A percentile compares a stretch with the other conserved stretches of the same genome.
phyloP scores from a whole-genome alignment of 306 rosid species.

The Aeschynomene evenia region DNA sequence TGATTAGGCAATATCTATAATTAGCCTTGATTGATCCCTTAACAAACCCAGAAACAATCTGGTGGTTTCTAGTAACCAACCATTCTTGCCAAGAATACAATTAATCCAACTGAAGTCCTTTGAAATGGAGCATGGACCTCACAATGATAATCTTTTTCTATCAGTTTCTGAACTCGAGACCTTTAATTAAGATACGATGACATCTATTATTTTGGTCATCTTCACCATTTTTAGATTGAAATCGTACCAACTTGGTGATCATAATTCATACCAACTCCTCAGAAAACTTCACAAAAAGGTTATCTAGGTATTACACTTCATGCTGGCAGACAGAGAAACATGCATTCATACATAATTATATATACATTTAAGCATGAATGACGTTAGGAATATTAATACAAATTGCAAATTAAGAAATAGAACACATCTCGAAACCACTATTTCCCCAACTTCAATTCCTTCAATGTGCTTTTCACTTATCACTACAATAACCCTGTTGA shows the following conservation, averaged over 20 bases:
- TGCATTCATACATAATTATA: neutral
- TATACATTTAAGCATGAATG: constrained; percentile 3
- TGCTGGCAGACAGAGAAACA: neutral
- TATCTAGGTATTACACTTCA: neutral
- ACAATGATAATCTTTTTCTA: too few species aligned
- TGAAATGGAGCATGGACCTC: too few species aligned
- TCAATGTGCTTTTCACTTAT: neutral
- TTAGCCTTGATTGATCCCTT: too few species aligned
- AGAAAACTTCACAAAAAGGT: neutral
- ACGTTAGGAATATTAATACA: neutral
- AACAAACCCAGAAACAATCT: too few species aligned
- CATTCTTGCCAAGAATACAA: too few species aligned
- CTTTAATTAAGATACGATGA: too few species aligned
- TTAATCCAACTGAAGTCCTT: too few species aligned
- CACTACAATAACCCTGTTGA: neutral
- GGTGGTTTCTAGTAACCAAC: too few species aligned
- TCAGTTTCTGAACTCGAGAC: too few species aligned
- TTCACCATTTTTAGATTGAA: too few species aligned
- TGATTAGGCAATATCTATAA: too few species aligned
- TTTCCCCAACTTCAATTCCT: neutral
- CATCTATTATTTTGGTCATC: too few species aligned
- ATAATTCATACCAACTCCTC: neutral
- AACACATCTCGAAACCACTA: neutral
- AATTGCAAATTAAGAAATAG: neutral
- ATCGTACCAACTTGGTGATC: neutral